Base-by-base conservation (phyloP, 2,329 filamentous ascomycete genomes). In the Botryosphaeria dothidea region DNA sequence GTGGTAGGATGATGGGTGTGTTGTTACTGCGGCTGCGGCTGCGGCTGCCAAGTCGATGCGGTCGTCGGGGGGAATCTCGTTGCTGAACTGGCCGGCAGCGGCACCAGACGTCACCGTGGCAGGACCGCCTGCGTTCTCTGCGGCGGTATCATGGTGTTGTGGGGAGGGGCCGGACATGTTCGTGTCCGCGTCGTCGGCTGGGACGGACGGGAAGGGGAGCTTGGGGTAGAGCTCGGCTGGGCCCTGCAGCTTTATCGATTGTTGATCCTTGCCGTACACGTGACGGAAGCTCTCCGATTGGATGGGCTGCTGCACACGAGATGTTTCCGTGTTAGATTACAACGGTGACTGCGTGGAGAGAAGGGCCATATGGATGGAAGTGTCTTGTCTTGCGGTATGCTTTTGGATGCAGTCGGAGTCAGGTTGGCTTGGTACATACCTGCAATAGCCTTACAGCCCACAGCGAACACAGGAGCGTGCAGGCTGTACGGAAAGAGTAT, bases 181-280 rank as follows among this genome's bases (percentile, higher is more conserved):
- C 46, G 48, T 25, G 54, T 25, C 57, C 54, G 45, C 54, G 45
- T 46, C 43, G 31, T 45, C 23, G 48, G 29, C 48, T 19, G 66
- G 61, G 27, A 52, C 61, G 19, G 64, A 49, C 19, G 48, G 61
- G 54, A 62, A 31, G 48, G 61, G 46, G 61, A 62, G 54, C 56
- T 66, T 61, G 49, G 61, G 34, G 46, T 36, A 52, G 61, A 66
- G 51, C 17, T 61, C 60, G 29, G 31, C 25, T 27, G n/a, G 63
- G 64, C 23, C 27, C 57, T 54, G 56, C 61, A 52, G 65, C 48
- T 54, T 65, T 56, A 49, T 65, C 61, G 61, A 64, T 64, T 60
- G 56, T 46, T 60, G 56, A 60, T 60, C 56, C 56, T 45, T 60
- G 41, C 56, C 56, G 11, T 46, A 46, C 61, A 64, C 61, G 61